Percentiles rank a stretch among this genome's conserved stretches.
These are phyloP conservation scores for Pythium vanterpoolii DNA, from an alignment of 352 stramenopile genomes.

Conservation along the genomic window DNA sequence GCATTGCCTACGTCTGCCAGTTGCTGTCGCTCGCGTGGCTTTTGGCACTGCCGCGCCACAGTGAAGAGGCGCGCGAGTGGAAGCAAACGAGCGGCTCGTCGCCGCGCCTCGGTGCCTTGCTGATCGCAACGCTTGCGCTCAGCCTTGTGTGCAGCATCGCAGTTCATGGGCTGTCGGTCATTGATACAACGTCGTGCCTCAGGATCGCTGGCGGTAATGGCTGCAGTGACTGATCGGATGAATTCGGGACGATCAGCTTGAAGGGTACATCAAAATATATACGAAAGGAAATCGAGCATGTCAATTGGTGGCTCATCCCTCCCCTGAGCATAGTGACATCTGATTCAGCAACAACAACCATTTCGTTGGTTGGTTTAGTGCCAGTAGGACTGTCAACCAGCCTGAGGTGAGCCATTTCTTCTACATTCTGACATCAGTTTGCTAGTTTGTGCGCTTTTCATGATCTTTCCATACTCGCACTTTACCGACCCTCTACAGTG, in stretches of 20 bases:
- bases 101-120: conserved; percentile 10
- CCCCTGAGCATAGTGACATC: too few relatives aligned
- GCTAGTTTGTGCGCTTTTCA: too few relatives aligned
- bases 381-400: too few relatives aligned
- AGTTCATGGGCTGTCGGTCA: conserved; percentile 56
- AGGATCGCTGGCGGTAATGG: conserved; percentile 41
- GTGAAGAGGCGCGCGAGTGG: conserved; percentile 27
- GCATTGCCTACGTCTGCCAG: conserved; percentile 53
- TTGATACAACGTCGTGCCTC: conserved; percentile 44
- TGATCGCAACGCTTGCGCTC: conserved; percentile 25
- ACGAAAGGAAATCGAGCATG: too few relatives aligned
- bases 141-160: conserved; percentile 24
- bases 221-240: too few relatives aligned
- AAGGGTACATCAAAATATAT: too few relatives aligned
- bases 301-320: too few relatives aligned
- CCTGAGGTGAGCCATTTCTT: too few relatives aligned
- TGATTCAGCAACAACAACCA: too few relatives aligned
- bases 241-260: too few relatives aligned
- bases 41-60: conserved; percentile 39
- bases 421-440: too few relatives aligned
- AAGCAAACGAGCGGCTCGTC: conserved; percentile 28
- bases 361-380: too few relatives aligned
- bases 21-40: conserved; percentile 45
- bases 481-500: not conserved
- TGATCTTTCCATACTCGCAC: conserved; percentile 8